Base-by-base conservation (phyloP, 2,329 filamentous ascomycete genomes). In the Elsinoe perseae region DNA sequence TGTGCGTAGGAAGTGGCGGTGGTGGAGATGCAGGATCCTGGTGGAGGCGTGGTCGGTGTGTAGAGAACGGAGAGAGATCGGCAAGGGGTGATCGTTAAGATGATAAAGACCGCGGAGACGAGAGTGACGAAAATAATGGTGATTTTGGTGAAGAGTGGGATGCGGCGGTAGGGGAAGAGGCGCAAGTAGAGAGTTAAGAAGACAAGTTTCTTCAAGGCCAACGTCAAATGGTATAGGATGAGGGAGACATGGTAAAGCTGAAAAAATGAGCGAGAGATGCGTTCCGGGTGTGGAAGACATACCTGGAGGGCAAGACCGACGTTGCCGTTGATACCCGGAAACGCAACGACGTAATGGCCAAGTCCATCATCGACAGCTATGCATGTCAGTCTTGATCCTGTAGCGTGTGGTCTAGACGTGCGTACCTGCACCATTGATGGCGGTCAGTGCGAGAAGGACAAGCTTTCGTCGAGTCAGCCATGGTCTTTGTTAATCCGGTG, bases 161-260 rank as follows among this genome's bases (percentile, higher is more conserved):
- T 52, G 28, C 28, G 48, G 48, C 48, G 48, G 30, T 52, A 52
- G 20, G 48, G 48, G 10, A 52, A 52, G 28, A 52, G 48, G 48
- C 48, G 48, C 4, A 52, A 30, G 48, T 52, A 52, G 48, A 52
- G 48, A 3, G 48, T 52, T 12, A 52, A 18, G 30, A 52, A 36
- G 30, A 52, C 32, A n/a, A 52, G 32, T 21, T 52, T 52, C 20
- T 38, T 34, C 14, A 52, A 18, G 18, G 48, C 27, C 14, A 52
- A 20, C 9, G 28, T 16, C 16, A 52, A 10, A 10, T 52, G 48
- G 16, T 52, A 52, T n/a, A 52, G 30, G 18, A 52, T 38, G 2
- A 32, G 25, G 16, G 48, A 36, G 16, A 21, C 48, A 20, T 52
- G 28, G 20, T 36, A 25, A n/a, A 36, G 30, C 48, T 52, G 18